Conservation (phyloP, 2,329 filamentous ascomycete genomes). For the Sarocladiaceae sp. region DNA sequence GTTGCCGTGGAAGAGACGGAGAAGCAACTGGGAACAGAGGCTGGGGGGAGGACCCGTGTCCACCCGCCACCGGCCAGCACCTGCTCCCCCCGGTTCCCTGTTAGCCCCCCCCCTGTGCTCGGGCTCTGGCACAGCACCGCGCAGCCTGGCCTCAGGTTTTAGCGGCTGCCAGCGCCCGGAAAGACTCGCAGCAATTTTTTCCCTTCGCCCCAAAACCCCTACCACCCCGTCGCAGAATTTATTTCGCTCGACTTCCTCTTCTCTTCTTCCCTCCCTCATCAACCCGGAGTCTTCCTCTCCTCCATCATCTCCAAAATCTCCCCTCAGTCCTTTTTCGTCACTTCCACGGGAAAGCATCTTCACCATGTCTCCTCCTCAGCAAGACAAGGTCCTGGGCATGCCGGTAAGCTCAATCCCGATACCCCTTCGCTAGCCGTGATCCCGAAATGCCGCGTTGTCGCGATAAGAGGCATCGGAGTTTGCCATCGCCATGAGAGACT, state of each 20-base stretch:
- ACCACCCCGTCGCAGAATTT: slow-evolving; percentile 36
- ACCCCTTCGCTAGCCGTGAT: slow-evolving; percentile 10
- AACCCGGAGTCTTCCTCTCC: slow-evolving; percentile 12
- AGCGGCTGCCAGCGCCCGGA: slow-evolving; percentile 29
- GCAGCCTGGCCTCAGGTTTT: slow-evolving; percentile 17
- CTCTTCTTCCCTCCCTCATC: slow-evolving; percentile 9
- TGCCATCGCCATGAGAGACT: neutral
- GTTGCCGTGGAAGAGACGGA: slow-evolving; percentile 26
- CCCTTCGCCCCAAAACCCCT: slow-evolving; percentile 29
- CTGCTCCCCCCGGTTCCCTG: slow-evolving; percentile 20
- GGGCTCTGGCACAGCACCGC: no score
- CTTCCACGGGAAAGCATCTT: slow-evolving; percentile 36
- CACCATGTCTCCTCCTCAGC: slow-evolving; percentile 50
- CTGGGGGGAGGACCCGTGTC: slow-evolving; percentile 4
- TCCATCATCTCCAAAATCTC: slow-evolving; percentile 47
- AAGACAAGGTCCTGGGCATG: slow-evolving; percentile 60
- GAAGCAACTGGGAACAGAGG: slow-evolving; percentile 13
- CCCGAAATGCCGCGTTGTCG: slow-evolving; percentile 23
- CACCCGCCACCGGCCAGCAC: slow-evolving; percentile 9
- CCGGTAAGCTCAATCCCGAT: slow-evolving; percentile 44
- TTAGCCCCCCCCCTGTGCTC: slow-evolving; percentile 14
- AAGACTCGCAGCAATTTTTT: slow-evolving; percentile 52
- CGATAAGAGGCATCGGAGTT: slow-evolving; percentile 13
- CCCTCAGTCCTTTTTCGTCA: slow-evolving; percentile 52
- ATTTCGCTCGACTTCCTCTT: slow-evolving; percentile 31